phyloP scores from a whole-genome alignment of 176 grass and related monocot genomes.

The Eleusine indica region DNA sequence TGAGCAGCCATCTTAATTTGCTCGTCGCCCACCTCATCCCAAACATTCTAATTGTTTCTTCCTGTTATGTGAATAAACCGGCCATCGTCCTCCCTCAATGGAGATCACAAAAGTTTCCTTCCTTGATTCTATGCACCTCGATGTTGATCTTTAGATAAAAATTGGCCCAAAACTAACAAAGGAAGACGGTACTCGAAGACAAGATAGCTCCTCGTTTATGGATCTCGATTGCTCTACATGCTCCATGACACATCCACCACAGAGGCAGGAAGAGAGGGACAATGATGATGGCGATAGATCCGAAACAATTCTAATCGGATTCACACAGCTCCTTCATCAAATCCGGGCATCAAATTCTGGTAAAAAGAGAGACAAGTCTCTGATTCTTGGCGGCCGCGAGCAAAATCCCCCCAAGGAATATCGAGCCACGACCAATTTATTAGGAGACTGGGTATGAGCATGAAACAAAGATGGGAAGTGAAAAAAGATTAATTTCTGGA shows the following conservation, averaged over 20 bases:
- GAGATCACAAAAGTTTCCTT: neutral
- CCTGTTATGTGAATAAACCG: neutral
- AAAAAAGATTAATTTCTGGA: constrained; percentile 32
- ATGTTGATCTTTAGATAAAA: neutral
- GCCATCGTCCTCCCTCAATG: constrained; percentile 27
- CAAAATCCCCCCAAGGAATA: neutral
- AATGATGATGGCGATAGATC: neutral
- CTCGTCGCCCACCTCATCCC: constrained; percentile 42
- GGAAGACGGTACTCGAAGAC: neutral
- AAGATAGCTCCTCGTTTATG: neutral
- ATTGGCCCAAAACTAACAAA: neutral
- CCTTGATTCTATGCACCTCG: neutral
- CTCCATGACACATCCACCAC: neutral
- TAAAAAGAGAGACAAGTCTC: neutral
- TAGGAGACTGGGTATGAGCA: neutral
- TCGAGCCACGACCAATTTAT: neutral
- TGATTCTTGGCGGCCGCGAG: neutral
- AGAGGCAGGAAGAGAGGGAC: neutral
- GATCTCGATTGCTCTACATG: constrained; percentile 10
- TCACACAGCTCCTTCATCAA: neutral
- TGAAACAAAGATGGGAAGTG: neutral
- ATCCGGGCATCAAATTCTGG: neutral
- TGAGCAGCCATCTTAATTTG: constrained; percentile 47
- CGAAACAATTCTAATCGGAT: neutral
- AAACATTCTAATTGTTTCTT: constrained; percentile 10